A percentile compares a stretch with the other conserved stretches of the same genome.
Evolutionary conservation across 2,329 filamentous ascomycete genomes (phyloP).

Genomic region (Aspergillus pseudoviridinutans): DNA sequence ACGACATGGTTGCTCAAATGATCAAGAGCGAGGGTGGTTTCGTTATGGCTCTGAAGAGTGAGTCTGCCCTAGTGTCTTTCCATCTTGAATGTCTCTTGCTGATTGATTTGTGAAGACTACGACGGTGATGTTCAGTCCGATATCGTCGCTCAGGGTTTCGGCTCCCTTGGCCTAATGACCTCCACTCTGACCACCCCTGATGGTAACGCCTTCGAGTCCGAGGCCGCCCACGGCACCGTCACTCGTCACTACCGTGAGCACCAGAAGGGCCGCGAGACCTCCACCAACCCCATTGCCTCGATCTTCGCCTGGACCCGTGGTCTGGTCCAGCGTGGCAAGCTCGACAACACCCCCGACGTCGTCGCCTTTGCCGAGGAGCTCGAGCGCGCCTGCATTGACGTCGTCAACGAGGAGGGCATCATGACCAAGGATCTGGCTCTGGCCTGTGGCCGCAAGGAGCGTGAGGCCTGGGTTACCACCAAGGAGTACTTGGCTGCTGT

Average conservation of each 20-base stretch:
- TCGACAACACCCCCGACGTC: conserved; percentile 89
- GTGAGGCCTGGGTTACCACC: conserved; percentile 85
- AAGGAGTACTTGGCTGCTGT: conserved; percentile 88
- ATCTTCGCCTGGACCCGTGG: conserved; percentile 99
- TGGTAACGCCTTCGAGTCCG: conserved; percentile 94
- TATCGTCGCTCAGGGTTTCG: conserved; percentile 96
- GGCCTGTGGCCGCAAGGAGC: conserved; percentile 80
- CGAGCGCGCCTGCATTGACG: conserved; percentile 90
- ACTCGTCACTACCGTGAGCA: conserved; percentile 98
- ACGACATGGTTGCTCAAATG: conserved; percentile 99
- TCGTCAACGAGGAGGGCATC: conserved; percentile 87
- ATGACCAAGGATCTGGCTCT: conserved; percentile 99
- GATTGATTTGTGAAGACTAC: conserved; percentile 63
- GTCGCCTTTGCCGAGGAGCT: conserved; percentile 86
- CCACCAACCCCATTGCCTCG: conserved; percentile 96
- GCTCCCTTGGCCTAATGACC: conserved; percentile 97
- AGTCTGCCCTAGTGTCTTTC: conserved; percentile 33
- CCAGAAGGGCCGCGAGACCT: conserved; percentile 96
- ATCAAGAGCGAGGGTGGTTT: conserved; percentile 97
- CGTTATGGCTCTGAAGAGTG: conserved; percentile 97
- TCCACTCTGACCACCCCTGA: conserved; percentile 95
- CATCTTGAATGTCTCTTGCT: not conserved
- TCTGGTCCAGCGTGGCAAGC: conserved; percentile 84
- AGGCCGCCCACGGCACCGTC: conserved; percentile 96
- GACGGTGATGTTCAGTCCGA: conserved; percentile 99